A percentile compares a stretch with the other conserved stretches of the same genome.
phyloP scores from a whole-genome alignment of 2,329 filamentous ascomycete species.

The Venturia oleaginea region DNA sequence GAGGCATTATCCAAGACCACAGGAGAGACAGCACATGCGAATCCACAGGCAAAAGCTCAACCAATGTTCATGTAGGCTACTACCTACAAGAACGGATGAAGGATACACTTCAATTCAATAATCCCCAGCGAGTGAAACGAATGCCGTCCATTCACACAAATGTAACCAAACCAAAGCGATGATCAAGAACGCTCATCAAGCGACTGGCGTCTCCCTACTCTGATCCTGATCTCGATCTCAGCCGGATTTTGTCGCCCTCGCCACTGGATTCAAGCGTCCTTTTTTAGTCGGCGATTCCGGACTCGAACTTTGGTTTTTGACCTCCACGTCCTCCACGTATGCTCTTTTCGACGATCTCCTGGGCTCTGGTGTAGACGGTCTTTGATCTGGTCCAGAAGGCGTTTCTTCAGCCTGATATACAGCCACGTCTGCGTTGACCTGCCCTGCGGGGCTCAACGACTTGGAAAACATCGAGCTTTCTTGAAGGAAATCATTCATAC shows the following conservation, averaged over 20 bases:
- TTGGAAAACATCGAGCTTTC: no score
- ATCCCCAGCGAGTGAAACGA: neutral
- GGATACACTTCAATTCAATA: neutral
- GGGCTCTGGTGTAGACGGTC: neutral
- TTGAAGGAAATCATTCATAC: no score
- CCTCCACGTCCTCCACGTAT: neutral
- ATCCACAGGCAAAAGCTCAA: neutral
- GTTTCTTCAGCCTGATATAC: no score
- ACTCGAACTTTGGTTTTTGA: neutral
- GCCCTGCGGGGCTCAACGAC: no score
- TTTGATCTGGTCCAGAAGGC: no score
- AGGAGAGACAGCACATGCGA: neutral
- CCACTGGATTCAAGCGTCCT: neutral
- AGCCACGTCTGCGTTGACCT: no score
- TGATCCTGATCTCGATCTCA: neutral
- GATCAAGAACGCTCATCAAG: neutral
- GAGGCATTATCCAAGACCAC: neutral
- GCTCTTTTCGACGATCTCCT: neutral
- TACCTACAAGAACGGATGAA: neutral
- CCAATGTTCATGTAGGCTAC: conserved; percentile 3
- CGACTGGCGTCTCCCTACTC: neutral
- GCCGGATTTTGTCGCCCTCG: neutral
- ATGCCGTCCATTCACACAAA: neutral
- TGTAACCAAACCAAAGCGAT: neutral
- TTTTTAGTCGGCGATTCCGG: neutral